Percentiles rank a stretch among this genome's conserved stretches.
Evolutionary conservation across 2,329 filamentous ascomycete genomes (phyloP).

Genomic region (Cladophialophora exuberans): DNA sequence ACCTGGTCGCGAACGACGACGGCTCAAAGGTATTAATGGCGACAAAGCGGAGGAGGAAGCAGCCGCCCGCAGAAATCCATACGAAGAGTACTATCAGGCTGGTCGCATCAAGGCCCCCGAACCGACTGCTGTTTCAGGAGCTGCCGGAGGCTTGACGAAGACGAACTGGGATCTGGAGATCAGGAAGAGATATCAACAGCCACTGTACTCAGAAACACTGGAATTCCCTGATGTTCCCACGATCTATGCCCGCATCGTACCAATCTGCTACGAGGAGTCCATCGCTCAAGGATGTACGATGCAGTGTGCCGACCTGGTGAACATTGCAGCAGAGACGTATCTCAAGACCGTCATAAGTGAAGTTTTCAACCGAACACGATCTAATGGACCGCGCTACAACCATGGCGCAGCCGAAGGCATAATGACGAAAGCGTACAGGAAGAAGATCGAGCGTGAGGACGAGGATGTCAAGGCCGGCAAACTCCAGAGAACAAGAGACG

Average conservation of each 20-base stretch:
- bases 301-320: slow-evolving; percentile 62
- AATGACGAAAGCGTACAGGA: slow-evolving; percentile 76
- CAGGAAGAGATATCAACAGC: slow-evolving; percentile 65
- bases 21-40: slow-evolving; percentile 51
- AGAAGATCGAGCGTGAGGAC: slow-evolving; percentile 76
- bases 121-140: slow-evolving; percentile 58
- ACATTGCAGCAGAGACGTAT: slow-evolving; percentile 64
- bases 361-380: slow-evolving; percentile 58
- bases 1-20: slow-evolving; percentile 61
- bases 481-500: slow-evolving; percentile 69
- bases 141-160: slow-evolving; percentile 71
- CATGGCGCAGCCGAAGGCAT: slow-evolving; percentile 71
- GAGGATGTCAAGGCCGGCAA: slow-evolving; percentile 73
- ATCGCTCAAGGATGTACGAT: slow-evolving; percentile 57
- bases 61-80: slow-evolving; percentile 32
- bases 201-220: slow-evolving; percentile 63
- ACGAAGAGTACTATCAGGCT: slow-evolving; percentile 49
- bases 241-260: slow-evolving; percentile 63
- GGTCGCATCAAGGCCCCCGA: slow-evolving; percentile 58
- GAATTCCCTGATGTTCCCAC: slow-evolving; percentile 64
- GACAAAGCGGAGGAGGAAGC: slow-evolving; percentile 31
- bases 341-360: slow-evolving; percentile 63
- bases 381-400: slow-evolving; percentile 59
- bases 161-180: slow-evolving; percentile 71
- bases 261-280: slow-evolving; percentile 68